phyloP scores from a whole-genome alignment of 2,329 filamentous ascomycete species.

The Mycosphaerella arachidis region DNA sequence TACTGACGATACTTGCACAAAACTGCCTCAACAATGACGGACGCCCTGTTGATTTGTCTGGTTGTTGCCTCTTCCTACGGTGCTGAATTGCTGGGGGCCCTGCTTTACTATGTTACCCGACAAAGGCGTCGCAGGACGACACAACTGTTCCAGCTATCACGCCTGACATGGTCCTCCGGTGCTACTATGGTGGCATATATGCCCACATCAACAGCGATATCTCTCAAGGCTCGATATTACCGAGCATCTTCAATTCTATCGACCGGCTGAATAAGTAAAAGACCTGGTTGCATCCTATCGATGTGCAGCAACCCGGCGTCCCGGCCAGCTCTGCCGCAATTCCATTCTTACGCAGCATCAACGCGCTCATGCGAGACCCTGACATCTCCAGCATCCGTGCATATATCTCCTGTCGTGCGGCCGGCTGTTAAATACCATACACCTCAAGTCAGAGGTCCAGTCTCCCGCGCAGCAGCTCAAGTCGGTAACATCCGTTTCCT shows the following conservation, averaged over 20 bases:
- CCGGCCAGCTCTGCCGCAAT: background rate
- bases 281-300: background rate
- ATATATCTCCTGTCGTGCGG: background rate
- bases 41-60: background rate
- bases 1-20: background rate
- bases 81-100: background rate
- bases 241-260: background rate
- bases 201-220: background rate
- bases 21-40: background rate
- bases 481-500: background rate
- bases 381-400: background rate
- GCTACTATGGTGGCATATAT: background rate
- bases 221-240: background rate
- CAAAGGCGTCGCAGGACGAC: background rate
- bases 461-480: background rate
- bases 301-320: background rate
- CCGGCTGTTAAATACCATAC: background rate
- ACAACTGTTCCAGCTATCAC: background rate
- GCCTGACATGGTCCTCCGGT: background rate
- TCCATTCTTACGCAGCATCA: background rate
- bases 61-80: background rate
- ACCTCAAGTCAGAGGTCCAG: background rate
- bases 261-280: background rate
- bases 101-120: background rate
- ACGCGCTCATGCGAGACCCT: background rate